phyloP scores from a whole-genome alignment of 106 monocot genomes.

The Dendrobium chrysotoxum region DNA sequence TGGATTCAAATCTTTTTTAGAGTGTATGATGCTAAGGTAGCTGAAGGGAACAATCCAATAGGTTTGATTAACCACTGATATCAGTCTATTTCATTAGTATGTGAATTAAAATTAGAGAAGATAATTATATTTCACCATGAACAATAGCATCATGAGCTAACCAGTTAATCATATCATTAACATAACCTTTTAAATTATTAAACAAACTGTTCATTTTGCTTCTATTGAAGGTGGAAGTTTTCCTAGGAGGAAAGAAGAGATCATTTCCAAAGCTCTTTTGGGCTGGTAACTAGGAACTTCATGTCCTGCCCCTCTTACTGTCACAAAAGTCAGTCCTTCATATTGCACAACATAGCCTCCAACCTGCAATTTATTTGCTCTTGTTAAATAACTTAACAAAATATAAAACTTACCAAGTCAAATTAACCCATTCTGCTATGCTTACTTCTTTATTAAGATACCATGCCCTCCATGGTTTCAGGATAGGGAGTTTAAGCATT shows the following conservation, averaged over 20 bases:
- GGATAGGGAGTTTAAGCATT: background rate
- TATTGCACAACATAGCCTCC: background rate
- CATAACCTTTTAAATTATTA: too few species aligned
- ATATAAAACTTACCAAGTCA: background rate
- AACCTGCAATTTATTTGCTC: background rate
- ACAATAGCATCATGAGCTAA: too few species aligned
- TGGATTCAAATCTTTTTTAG: too few species aligned
- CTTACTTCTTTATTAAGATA: background rate
- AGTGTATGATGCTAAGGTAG: too few species aligned
- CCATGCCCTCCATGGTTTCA: conserved; percentile 1
- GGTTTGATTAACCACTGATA: too few species aligned
- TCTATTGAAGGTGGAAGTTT: conserved; percentile 3
- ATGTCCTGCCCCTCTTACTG: conserved; percentile 33
- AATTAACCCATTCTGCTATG: background rate
- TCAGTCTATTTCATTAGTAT: too few species aligned
- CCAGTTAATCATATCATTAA: too few species aligned
- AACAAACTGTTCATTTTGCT: too few species aligned
- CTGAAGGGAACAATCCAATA: too few species aligned
- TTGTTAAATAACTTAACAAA: background rate
- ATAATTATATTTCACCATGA: too few species aligned
- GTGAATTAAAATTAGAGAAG: too few species aligned
- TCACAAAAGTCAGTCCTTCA: conserved; percentile 25
- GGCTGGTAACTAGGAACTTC: conserved; percentile 24
- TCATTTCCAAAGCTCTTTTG: conserved; percentile 6
- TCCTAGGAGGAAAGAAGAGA: conserved; percentile 14